Conservation (phyloP, 768 basidiomycete genomes). For the Mycena galopus region DNA sequence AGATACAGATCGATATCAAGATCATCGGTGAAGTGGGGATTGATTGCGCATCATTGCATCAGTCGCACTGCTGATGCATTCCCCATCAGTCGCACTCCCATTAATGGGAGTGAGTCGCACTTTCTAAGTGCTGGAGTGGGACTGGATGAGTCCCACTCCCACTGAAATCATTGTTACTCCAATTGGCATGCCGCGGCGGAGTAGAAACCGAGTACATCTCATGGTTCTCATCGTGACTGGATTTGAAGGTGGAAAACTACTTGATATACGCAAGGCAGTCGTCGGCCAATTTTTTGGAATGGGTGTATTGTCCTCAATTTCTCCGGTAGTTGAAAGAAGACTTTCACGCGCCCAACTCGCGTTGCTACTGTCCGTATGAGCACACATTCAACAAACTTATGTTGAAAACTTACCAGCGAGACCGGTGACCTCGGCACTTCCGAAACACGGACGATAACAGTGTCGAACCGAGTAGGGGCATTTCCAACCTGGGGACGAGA, state of each 20-base stretch:
- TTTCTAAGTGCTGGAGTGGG: too few relatives aligned
- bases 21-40: too few relatives aligned
- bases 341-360: background rate
- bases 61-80: too few relatives aligned
- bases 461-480: slow-evolving; percentile 42
- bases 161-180: too few relatives aligned
- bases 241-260: slow-evolving; percentile 6
- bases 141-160: too few relatives aligned
- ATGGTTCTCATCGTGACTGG: slow-evolving; percentile 26
- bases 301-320: background rate
- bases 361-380: background rate
- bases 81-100: too few relatives aligned
- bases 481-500: background rate
- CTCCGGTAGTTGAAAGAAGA: background rate
- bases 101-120: too few relatives aligned
- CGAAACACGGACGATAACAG: slow-evolving; percentile 36
- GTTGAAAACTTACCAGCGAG: too few relatives aligned
- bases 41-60: too few relatives aligned
- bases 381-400: too few relatives aligned
- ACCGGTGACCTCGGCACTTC: slow-evolving; percentile 35
- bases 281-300: slow-evolving; percentile 32
- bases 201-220: slow-evolving; percentile 24
- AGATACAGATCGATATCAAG: too few relatives aligned
- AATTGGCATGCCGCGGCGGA: background rate
- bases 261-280: slow-evolving; percentile 9